These are phyloP conservation scores for Candida labiduridarum DNA, from an alignment of 1,139 yeast genomes.

Conservation along the genomic window DNA sequence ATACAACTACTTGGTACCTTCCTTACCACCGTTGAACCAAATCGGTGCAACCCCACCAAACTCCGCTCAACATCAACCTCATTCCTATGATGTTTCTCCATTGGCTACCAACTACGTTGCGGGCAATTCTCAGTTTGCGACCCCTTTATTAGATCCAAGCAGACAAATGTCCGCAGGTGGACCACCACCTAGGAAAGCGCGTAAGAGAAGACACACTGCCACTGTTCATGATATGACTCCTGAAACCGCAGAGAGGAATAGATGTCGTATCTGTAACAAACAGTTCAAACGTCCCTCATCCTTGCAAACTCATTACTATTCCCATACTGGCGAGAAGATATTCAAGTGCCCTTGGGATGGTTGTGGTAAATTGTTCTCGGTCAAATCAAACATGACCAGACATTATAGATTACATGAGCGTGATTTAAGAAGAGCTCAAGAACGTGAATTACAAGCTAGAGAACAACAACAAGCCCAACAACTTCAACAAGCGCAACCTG, in stretches of 20 bases:
- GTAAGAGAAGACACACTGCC: constrained; percentile 21
- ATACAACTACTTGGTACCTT: constrained; percentile 11
- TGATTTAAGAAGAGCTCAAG: constrained; percentile 21
- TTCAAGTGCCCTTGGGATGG: constrained; percentile 65
- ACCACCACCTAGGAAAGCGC: constrained; percentile 6
- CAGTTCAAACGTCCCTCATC: constrained; percentile 82
- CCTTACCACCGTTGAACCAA: constrained; percentile 11
- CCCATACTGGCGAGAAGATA: constrained; percentile 88
- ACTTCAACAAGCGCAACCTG: background rate
- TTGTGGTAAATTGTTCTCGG: constrained; percentile 75
- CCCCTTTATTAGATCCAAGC: constrained; percentile 2
- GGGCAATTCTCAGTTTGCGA: constrained; percentile 4
- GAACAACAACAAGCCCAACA: constrained; percentile 5
- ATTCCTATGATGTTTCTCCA: constrained; percentile 5
- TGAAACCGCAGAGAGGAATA: constrained; percentile 37
- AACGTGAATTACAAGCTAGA: constrained; percentile 3
- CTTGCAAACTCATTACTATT: constrained; percentile 75
- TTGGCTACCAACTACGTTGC: constrained; percentile 4
- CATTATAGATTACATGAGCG: constrained; percentile 68
- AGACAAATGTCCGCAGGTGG: constrained; percentile 3
- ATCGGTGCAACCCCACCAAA: constrained; percentile 5
- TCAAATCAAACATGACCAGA: constrained; percentile 78
- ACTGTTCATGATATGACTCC: constrained; percentile 34
- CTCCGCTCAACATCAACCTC: constrained; percentile 1
- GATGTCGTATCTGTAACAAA: constrained; percentile 73